These are phyloP conservation scores for Zygotorulaspora florentina DNA, from an alignment of 805 yeast genomes.

Conservation along the genomic window DNA sequence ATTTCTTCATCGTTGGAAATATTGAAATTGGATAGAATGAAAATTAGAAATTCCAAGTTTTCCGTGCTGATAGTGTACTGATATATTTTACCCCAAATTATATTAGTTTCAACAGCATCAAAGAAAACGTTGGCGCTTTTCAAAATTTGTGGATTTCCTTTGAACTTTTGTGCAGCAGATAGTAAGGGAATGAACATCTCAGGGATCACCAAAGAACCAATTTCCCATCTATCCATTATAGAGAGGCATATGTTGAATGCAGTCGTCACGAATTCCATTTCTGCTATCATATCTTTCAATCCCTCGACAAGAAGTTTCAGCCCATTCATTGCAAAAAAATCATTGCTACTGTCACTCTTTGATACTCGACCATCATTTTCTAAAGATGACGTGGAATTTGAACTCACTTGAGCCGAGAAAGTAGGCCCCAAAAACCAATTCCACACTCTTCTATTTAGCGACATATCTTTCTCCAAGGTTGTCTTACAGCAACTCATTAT, in stretches of 20 bases:
- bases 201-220: conserved; percentile 73
- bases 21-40: conserved; percentile 60
- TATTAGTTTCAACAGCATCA: conserved; percentile 77
- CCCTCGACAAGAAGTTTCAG: conserved; percentile 48
- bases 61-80: conserved; percentile 29
- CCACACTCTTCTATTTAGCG: conserved; percentile 90
- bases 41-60: conserved; percentile 49
- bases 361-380: conserved; percentile 6
- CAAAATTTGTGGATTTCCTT: conserved; percentile 38
- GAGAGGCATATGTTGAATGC: conserved; percentile 65
- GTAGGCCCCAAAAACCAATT: conserved; percentile 83
- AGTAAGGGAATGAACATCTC: conserved; percentile 63
- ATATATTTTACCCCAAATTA: conserved; percentile 68
- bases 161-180: conserved; percentile 40
- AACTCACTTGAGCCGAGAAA: conserved; percentile 6
- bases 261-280: conserved; percentile 36
- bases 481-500: conserved; percentile 62
- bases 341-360: conserved; percentile 33
- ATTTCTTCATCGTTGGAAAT: conserved; percentile 80
- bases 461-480: conserved; percentile 83
- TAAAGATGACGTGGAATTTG: conserved; percentile 6
- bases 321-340: conserved; percentile 60
- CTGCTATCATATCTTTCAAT: conserved; percentile 43
- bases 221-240: conserved; percentile 92
- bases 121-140: conserved; percentile 65